Conservation (phyloP, 1,284 basidiomycete species). For the Vanrija sp. region DNA sequence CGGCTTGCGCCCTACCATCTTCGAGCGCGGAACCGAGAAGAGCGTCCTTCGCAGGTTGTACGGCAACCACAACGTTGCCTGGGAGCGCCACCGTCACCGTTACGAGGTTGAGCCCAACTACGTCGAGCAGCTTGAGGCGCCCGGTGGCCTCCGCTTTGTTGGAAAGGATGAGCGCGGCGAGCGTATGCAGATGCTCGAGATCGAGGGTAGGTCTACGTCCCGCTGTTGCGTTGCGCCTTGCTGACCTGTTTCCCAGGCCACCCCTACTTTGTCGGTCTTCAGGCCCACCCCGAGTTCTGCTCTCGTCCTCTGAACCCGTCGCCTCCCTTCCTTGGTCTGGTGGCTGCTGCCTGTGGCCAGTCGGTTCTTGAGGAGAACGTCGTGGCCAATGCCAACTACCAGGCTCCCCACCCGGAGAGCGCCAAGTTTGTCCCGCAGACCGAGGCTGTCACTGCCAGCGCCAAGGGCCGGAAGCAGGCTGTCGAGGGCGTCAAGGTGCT, state of each 20-base stretch:
- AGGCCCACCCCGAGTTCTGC: conserved; percentile 98
- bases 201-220: conserved; percentile 59
- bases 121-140: conserved; percentile 67
- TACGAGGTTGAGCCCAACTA: conserved; percentile 95
- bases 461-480: conserved; percentile 39
- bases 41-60: conserved; percentile 76
- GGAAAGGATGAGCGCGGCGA: conserved; percentile 95
- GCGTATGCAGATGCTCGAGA: conserved; percentile 94
- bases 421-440: conserved; percentile 46
- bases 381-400: conserved; percentile 58
- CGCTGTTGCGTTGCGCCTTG: neutral
- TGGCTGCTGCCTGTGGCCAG: conserved; percentile 73
- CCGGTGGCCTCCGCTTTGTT: conserved; percentile 70
- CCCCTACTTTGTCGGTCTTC: conserved; percentile 90
- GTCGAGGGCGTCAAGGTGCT: conserved; percentile 27
- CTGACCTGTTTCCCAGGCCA: conserved; percentile 63
- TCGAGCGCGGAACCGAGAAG: conserved; percentile 61
- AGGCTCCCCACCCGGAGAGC: conserved; percentile 53
- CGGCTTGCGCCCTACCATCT: conserved; percentile 89
- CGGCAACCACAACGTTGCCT: conserved; percentile 75
- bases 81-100: conserved; percentile 96
- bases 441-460: conserved; percentile 41
- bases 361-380: conserved; percentile 71
- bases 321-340: conserved; percentile 93
- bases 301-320: conserved; percentile 98